phyloP scores from a whole-genome alignment of 495 filamentous ascomycete genomes.

The Trichoderma asperelloides region DNA sequence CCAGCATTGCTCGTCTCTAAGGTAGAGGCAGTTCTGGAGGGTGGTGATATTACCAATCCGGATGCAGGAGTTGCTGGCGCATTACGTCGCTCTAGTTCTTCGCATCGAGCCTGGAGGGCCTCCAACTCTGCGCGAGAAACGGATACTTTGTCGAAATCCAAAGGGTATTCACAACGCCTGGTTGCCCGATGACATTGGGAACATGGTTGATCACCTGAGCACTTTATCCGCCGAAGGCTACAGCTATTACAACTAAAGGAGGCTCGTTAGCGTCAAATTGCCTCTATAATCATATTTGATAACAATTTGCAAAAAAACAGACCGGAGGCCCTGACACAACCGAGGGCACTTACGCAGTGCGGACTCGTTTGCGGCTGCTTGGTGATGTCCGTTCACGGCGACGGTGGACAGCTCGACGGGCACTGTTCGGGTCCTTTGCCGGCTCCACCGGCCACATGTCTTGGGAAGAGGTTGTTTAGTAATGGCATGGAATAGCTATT shows the following conservation, averaged over 20 bases:
- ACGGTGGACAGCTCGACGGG: no score
- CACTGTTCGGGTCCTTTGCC: no score
- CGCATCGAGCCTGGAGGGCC: conserved; percentile 18
- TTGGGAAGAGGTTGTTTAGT: no score
- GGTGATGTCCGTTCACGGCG: no score
- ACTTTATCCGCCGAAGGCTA: conserved; percentile 36
- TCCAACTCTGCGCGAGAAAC: conserved; percentile 21
- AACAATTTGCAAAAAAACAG: no score
- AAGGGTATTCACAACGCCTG: conserved; percentile 26
- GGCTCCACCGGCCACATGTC: no score
- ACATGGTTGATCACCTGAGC: conserved; percentile 30
- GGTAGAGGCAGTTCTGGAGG: neutral
- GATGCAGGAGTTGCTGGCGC: conserved; percentile 10
- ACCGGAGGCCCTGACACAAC: no score
- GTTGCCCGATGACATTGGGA: conserved; percentile 20
- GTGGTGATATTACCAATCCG: neutral
- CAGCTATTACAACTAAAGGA: conserved; percentile 31
- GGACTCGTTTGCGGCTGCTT: no score
- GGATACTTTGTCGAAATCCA: conserved; percentile 19
- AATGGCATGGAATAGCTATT: no score
- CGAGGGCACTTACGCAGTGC: no score
- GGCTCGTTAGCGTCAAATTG: no score
- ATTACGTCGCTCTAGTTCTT: conserved; percentile 13
- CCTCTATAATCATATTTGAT: no score
- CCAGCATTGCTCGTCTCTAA: neutral